Conservation (phyloP, 306 rosid species). For the Quercus robur region DNA sequence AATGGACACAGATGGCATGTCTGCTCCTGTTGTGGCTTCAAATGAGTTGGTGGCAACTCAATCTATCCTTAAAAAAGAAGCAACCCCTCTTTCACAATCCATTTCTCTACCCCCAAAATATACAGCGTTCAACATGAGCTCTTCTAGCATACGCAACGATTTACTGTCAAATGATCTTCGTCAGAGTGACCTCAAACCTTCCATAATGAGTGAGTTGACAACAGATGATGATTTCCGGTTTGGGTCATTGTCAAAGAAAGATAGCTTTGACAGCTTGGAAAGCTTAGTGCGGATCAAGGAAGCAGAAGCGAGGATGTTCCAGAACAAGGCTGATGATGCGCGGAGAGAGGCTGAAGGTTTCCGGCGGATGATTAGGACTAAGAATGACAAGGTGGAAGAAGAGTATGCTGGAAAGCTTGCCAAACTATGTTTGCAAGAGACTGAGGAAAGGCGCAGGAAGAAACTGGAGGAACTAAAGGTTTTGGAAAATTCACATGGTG, state of each 20-base stretch:
- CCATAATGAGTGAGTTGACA: constrained; percentile 53
- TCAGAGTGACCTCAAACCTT: constrained; percentile 57
- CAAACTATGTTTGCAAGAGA: constrained; percentile 69
- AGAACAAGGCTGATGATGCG: constrained; percentile 91
- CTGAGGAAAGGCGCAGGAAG: constrained; percentile 68
- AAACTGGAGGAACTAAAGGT: constrained; percentile 81
- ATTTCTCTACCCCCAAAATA: constrained; percentile 48
- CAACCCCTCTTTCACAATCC: constrained; percentile 51
- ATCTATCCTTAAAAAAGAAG: constrained; percentile 51
- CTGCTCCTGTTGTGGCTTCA: constrained; percentile 45
- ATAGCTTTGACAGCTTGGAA: constrained; percentile 76
- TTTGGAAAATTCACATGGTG: constrained; percentile 68
- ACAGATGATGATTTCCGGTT: constrained; percentile 56
- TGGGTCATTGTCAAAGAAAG: constrained; percentile 57
- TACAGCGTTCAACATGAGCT: constrained; percentile 42
- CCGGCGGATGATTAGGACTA: constrained; percentile 55
- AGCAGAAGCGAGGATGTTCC: constrained; percentile 95
- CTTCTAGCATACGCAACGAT: constrained; percentile 51
- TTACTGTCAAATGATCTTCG: constrained; percentile 49
- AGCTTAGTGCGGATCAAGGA: constrained; percentile 88
- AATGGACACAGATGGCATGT: constrained; percentile 51
- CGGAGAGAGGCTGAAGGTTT: constrained; percentile 84
- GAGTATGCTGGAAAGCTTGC: constrained; percentile 67
- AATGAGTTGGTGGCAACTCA: constrained; percentile 51
- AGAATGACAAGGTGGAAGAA: constrained; percentile 64